phyloP scores from a whole-genome alignment of 768 basidiomycete genomes.

The Pulveroboletus sp. region DNA sequence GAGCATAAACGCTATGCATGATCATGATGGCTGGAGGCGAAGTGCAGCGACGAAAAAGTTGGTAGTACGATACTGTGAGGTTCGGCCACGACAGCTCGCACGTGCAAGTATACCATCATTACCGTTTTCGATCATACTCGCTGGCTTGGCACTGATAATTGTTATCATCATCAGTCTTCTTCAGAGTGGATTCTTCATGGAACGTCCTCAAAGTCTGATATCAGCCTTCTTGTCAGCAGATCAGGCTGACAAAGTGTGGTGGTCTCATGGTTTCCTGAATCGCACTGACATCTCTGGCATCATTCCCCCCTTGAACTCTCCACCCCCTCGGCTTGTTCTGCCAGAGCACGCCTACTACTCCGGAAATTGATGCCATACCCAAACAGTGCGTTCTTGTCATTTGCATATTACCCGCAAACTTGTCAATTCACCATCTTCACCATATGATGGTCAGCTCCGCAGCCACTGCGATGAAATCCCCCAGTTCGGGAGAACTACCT shows the following conservation, averaged over 20 bases:
- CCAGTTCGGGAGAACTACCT: slow-evolving; percentile 17
- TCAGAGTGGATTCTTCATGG: neutral
- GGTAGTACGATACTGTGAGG: no score
- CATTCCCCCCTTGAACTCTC: neutral
- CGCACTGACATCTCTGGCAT: no score
- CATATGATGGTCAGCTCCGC: slow-evolving; percentile 6
- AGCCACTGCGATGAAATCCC: neutral
- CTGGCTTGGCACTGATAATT: neutral
- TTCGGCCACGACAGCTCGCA: slow-evolving; percentile 3
- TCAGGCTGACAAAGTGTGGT: slow-evolving; percentile 7
- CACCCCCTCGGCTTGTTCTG: slow-evolving; percentile 1
- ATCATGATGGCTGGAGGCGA: neutral
- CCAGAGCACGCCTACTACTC: slow-evolving; percentile 1
- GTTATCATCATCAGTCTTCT: neutral
- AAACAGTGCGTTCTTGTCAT: slow-evolving; percentile 13
- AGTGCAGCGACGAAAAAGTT: neutral
- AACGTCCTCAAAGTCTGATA: no score
- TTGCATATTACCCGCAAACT: neutral
- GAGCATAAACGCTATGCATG: slow-evolving; percentile 70
- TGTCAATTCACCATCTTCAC: neutral
- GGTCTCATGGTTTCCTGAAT: slow-evolving; percentile 3
- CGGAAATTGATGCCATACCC: slow-evolving; percentile 24
- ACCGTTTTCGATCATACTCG: slow-evolving; percentile 6
- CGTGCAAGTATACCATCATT: slow-evolving; percentile 4
- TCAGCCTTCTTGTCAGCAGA: slow-evolving; percentile 9